Conservation (phyloP, 1,139 yeast genomes). For the Blastobotrys ciferrii region DNA sequence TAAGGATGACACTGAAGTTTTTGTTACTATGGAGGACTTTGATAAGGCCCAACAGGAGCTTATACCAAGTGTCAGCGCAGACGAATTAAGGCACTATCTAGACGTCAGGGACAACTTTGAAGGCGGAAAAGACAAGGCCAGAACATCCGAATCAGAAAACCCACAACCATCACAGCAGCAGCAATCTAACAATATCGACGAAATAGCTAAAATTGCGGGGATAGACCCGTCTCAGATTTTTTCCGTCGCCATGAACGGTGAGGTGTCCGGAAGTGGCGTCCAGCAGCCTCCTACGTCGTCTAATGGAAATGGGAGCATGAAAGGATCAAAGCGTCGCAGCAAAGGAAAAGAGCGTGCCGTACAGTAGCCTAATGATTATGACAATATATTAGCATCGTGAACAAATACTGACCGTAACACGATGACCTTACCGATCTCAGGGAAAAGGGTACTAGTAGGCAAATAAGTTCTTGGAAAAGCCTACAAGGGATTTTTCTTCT, state of each 20-base stretch:
- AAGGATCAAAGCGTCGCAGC: constrained; percentile 3
- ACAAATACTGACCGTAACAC: too few relatives aligned
- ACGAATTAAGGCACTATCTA: constrained; percentile 79
- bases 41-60: constrained; percentile 67
- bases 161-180: background rate
- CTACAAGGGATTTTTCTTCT: too few relatives aligned
- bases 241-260: background rate
- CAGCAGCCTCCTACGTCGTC: background rate
- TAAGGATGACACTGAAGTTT: constrained; percentile 62
- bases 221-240: background rate
- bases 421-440: too few relatives aligned
- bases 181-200: background rate
- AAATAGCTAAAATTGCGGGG: constrained; percentile 1
- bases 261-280: background rate
- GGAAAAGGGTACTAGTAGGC: too few relatives aligned
- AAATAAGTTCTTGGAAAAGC: too few relatives aligned
- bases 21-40: constrained; percentile 72
- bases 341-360: constrained; percentile 4
- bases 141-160: constrained; percentile 7
- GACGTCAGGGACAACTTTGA: constrained; percentile 78
- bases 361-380: background rate
- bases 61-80: constrained; percentile 82
- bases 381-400: background rate
- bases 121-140: constrained; percentile 29
- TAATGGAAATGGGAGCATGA: constrained; percentile 2